Conservation (phyloP, 2,329 filamentous ascomycete genomes). For the Colletotrichum sidae region DNA sequence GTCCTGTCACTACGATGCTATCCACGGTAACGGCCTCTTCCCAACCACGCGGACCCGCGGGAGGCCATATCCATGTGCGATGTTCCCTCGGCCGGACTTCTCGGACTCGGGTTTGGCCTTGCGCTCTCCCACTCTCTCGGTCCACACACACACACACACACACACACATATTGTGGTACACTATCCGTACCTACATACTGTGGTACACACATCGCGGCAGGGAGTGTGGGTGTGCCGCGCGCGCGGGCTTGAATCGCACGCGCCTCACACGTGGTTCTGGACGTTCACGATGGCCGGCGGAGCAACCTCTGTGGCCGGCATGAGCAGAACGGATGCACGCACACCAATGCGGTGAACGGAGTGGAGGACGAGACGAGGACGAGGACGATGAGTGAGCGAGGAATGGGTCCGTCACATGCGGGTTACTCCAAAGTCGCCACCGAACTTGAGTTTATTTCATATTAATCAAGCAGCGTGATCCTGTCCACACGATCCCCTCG, state of each 20-base stretch:
- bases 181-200: too few species aligned
- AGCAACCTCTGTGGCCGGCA: not conserved
- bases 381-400: not conserved
- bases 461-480: conserved; percentile 17
- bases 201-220: not conserved
- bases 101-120: not conserved
- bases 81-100: too few species aligned
- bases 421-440: not conserved
- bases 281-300: not conserved
- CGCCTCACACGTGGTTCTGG: conserved; percentile 23
- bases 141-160: too few species aligned
- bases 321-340: not conserved
- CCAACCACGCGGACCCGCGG: not conserved
- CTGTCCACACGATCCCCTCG: not conserved
- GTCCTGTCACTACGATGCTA: too few species aligned
- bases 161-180: too few species aligned
- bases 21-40: too few species aligned
- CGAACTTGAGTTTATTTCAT: conserved; percentile 19
- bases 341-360: not conserved
- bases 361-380: not conserved
- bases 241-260: conserved; percentile 13
- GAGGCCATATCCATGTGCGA: not conserved
- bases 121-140: too few species aligned
- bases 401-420: not conserved
- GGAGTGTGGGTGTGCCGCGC: not conserved